phyloP scores from a whole-genome alignment of 2,329 filamentous ascomycete species.

The Colletotrichum liriopes region DNA sequence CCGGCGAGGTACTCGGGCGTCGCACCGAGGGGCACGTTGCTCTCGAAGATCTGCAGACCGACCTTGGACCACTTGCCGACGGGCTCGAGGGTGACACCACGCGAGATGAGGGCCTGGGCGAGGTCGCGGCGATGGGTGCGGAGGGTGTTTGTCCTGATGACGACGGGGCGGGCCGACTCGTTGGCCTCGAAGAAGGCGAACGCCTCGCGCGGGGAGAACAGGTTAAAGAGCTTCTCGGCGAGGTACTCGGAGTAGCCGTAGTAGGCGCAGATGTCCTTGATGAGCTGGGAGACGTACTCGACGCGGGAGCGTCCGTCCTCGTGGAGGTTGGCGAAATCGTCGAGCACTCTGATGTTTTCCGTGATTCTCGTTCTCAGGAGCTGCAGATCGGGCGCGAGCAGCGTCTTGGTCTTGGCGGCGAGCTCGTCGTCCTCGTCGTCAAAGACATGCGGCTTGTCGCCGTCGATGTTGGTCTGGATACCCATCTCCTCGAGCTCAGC shows the following conservation, averaged over 20 bases:
- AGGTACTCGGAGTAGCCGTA: constrained; percentile 96
- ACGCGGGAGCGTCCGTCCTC: constrained; percentile 86
- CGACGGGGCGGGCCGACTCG: constrained; percentile 92
- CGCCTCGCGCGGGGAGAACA: constrained; percentile 93
- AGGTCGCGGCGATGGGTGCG: constrained; percentile 84
- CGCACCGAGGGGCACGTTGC: constrained; percentile 86
- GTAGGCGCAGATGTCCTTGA: constrained; percentile 95
- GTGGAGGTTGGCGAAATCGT: constrained; percentile 86
- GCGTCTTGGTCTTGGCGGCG: constrained; percentile 71
- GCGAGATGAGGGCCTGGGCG: constrained; percentile 94
- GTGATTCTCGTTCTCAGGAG: constrained; percentile 90
- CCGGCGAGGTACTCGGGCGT: constrained; percentile 98
- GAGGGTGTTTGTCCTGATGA: constrained; percentile 97
- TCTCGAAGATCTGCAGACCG: constrained; percentile 96
- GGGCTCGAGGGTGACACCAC: constrained; percentile 94
- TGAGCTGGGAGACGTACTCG: constrained; percentile 88
- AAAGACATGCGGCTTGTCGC: constrained; percentile 79
- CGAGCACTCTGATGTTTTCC: constrained; percentile 91
- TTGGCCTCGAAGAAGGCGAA: constrained; percentile 99
- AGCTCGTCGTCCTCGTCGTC: constrained; percentile 74
- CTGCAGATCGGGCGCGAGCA: constrained; percentile 91
- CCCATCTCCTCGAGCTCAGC: constrained; percentile 89
- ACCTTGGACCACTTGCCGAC: constrained; percentile 99
- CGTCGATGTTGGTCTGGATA: constrained; percentile 93
- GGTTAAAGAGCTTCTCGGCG: constrained; percentile 94